These are phyloP conservation scores for Penicillium sp. DNA, from an alignment of 2,329 filamentous ascomycete species.

Conservation along the genomic window DNA sequence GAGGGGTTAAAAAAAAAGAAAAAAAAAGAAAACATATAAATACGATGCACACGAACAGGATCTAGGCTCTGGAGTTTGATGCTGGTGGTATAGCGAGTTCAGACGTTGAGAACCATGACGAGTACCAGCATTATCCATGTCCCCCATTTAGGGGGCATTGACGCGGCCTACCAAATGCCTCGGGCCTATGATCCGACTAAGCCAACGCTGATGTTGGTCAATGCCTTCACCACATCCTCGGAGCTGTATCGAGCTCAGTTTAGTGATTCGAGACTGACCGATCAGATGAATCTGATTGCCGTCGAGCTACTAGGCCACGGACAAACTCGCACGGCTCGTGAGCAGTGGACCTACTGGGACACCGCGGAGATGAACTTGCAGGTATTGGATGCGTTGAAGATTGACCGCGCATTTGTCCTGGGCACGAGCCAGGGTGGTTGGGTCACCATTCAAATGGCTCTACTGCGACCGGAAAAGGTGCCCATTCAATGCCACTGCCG, in stretches of 20 bases:
- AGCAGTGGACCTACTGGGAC: slow-evolving; percentile 62
- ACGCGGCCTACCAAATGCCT: slow-evolving; percentile 53
- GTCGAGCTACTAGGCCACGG: slow-evolving; percentile 61
- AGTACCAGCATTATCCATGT: slow-evolving; percentile 46
- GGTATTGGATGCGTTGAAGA: slow-evolving; percentile 55
- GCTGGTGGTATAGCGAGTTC: too few relatives aligned
- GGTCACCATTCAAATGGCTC: slow-evolving; percentile 57
- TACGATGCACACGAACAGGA: not conserved
- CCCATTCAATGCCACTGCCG: not conserved
- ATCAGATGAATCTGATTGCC: slow-evolving; percentile 54
- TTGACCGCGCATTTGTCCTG: slow-evolving; percentile 52
- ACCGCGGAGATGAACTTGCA: slow-evolving; percentile 58
- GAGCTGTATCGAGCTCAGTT: slow-evolving; percentile 51
- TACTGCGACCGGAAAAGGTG: slow-evolving; percentile 55
- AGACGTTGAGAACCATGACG: slow-evolving; percentile 21
- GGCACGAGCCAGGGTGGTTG: slow-evolving; percentile 61
- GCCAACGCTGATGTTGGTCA: slow-evolving; percentile 57
- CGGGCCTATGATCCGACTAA: slow-evolving; percentile 54
- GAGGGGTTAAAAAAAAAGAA: not conserved
- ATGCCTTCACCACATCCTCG: slow-evolving; percentile 56
- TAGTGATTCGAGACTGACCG: slow-evolving; percentile 38
- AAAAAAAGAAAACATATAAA: not conserved
- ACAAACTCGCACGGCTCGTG: slow-evolving; percentile 47
- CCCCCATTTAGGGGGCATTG: slow-evolving; percentile 56
- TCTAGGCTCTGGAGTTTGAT: too few relatives aligned